Conservation (phyloP, 2,329 filamentous ascomycete genomes). For the Neonectria ditissima region DNA sequence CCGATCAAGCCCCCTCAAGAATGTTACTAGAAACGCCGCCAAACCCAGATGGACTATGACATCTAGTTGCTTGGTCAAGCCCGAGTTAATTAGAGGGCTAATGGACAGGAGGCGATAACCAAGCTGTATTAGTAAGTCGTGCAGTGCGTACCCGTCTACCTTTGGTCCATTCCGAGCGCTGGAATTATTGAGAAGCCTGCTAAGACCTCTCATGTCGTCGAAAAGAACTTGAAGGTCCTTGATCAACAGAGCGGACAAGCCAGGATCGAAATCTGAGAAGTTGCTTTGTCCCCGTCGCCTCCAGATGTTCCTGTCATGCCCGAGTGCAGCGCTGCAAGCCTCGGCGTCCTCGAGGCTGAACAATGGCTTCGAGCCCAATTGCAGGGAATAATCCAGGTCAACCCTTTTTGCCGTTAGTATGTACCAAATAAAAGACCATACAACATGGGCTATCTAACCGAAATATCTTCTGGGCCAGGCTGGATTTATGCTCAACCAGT, state of each 20-base stretch:
- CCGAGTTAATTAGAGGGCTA: neutral
- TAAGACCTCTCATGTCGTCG: constrained; percentile 8
- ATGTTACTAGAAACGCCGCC: constrained; percentile 8
- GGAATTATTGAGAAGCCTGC: constrained; percentile 14
- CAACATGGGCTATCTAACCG: neutral
- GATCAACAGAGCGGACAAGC: neutral
- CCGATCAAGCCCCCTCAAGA: constrained; percentile 20
- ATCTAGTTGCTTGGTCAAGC: neutral
- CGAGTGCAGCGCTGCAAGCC: constrained; percentile 2
- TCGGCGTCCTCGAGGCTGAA: constrained; percentile 13
- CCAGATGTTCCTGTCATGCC: neutral
- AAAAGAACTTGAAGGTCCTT: constrained; percentile 8
- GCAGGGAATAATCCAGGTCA: constrained; percentile 25
- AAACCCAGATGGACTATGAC: constrained; percentile 9
- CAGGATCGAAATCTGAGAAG: neutral
- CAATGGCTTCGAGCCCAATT: constrained; percentile 15
- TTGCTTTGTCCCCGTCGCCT: neutral
- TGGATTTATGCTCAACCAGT: constrained; percentile 6
- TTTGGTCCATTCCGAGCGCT: constrained; percentile 7
- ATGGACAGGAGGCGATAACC: constrained; percentile 22
- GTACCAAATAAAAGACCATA: neutral
- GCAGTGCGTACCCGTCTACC: constrained; percentile 16
- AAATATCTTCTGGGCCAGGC: constrained; percentile 24
- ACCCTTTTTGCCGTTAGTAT: constrained; percentile 4
- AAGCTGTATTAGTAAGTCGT: constrained; percentile 15